These are phyloP conservation scores for Candida koratica DNA, from an alignment of 805 yeast genomes.

Conservation along the genomic window DNA sequence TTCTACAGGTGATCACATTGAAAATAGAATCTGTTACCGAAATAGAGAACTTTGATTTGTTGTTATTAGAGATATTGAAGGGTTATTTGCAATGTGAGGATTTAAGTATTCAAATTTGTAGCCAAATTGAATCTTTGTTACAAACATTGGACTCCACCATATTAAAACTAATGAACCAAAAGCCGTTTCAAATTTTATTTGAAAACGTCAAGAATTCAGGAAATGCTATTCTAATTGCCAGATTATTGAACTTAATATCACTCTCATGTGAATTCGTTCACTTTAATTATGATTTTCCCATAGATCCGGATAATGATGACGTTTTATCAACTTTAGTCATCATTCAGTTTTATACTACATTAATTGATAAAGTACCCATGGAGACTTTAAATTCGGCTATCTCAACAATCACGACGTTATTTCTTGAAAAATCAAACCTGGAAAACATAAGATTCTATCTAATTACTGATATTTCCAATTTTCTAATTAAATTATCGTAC, in stretches of 20 bases:
- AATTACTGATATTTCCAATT: conserved; percentile 18
- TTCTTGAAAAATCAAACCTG: conserved; percentile 4
- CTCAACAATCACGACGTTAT: background rate
- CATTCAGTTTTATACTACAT: conserved; percentile 23
- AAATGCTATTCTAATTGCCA: conserved; percentile 8
- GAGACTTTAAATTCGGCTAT: conserved; percentile 1
- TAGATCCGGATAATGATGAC: conserved; percentile 16
- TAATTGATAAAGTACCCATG: conserved; percentile 14
- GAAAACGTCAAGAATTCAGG: conserved; percentile 3
- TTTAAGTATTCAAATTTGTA: conserved; percentile 7
- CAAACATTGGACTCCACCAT: background rate
- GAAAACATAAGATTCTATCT: conserved; percentile 9
- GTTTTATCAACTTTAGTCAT: conserved; percentile 23
- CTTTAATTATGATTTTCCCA: conserved; percentile 12
- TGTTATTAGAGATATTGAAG: conserved; percentile 2
- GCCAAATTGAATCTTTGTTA: conserved; percentile 12
- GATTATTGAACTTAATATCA: conserved; percentile 8
- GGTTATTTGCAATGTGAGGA: conserved; percentile 4
- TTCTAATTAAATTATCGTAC: conserved; percentile 21
- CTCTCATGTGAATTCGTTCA: conserved; percentile 7
- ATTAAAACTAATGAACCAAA: background rate
- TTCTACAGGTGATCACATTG: conserved; percentile 11
- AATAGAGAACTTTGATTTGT: background rate
- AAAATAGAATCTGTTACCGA: conserved; percentile 2
- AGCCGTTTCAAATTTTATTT: conserved; percentile 4